Percentiles rank a stretch among this genome's conserved stretches.
Evolutionary conservation across 73 alveolate genomes (phyloP).

Genomic region (Paramecium sexaurelia): DNA sequence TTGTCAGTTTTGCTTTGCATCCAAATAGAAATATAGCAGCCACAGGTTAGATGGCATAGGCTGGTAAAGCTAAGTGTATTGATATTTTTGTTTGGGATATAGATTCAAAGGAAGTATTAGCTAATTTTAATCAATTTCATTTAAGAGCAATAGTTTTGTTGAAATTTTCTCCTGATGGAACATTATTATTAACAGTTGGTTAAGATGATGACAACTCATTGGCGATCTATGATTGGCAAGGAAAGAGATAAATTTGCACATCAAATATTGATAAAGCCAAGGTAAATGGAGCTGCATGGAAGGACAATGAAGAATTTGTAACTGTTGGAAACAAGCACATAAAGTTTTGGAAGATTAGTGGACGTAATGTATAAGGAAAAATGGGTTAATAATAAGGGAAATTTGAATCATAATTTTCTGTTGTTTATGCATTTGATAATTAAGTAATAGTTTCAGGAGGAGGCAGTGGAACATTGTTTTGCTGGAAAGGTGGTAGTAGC

Average conservation of each 20-base stretch:
- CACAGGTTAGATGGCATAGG: conserved; percentile 98
- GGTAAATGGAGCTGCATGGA: conserved; percentile 92
- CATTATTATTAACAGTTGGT: conserved; percentile 88
- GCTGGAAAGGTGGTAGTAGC: conserved; percentile 79
- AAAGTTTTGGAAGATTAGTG: conserved; percentile 92
- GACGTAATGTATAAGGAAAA: conserved; percentile 85
- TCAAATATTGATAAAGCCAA: conserved; percentile 92
- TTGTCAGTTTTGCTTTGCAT: conserved; percentile 93
- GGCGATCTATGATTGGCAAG: conserved; percentile 95
- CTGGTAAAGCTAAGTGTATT: conserved; percentile 88
- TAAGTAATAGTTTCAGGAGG: conserved; percentile 79
- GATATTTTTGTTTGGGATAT: conserved; percentile 96
- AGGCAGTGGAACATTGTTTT: conserved; percentile 74
- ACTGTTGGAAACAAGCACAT: conserved; percentile 94
- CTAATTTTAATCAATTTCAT: conserved; percentile 81
- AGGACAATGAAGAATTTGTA: conserved; percentile 89
- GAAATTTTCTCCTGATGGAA: conserved; percentile 95
- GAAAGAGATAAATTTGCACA: conserved; percentile 82
- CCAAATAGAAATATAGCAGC: conserved; percentile 95
- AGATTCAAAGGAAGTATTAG: conserved; percentile 74
- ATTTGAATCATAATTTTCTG: conserved; percentile 74
- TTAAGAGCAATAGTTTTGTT: conserved; percentile 92
- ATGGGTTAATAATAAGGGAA: conserved; percentile 88
- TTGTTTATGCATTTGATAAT: conserved; percentile 73
- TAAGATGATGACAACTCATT: conserved; percentile 97